These are phyloP conservation scores for Leersia perrieri DNA, from an alignment of 176 grass and related monocot genomes.

Conservation along the genomic window DNA sequence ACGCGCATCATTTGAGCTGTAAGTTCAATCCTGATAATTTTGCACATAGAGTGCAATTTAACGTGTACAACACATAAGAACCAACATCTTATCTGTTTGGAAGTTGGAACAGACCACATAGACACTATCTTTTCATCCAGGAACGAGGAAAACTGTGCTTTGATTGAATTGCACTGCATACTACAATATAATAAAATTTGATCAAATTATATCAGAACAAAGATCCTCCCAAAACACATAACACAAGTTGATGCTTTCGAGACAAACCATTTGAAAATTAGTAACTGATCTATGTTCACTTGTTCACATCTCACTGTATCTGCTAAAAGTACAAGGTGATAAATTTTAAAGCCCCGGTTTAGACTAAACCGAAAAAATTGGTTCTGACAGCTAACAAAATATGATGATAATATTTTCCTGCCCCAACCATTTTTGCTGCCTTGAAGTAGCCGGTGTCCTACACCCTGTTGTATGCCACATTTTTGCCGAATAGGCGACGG, in stretches of 20 bases:
- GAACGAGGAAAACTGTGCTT: not conserved
- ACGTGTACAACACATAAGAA: not conserved
- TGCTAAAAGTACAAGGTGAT: conserved; percentile 34
- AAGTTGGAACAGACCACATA: not conserved
- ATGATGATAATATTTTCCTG: conserved; percentile 26
- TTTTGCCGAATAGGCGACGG: conserved; percentile 89
- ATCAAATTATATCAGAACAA: not conserved
- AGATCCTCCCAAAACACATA: not conserved
- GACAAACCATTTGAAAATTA: conserved; percentile 11
- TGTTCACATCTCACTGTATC: conserved; percentile 37
- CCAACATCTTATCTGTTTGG: not conserved
- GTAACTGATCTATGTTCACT: conserved; percentile 44
- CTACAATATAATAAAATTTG: not conserved
- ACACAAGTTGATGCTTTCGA: not conserved
- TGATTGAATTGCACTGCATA: not conserved
- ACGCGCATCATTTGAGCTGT: no score
- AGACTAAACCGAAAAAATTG: conserved; percentile 23
- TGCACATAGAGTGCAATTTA: not conserved
- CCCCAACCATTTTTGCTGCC: conserved; percentile 19
- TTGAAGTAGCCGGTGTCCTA: conserved; percentile 42
- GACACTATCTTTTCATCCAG: not conserved
- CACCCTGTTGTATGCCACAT: conserved; percentile 82
- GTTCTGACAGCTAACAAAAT: conserved; percentile 24
- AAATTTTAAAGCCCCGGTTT: conserved; percentile 33
- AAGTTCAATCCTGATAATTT: not conserved